Conservation (phyloP, 2,329 filamentous ascomycete species). For the Ascochyta koolunga region DNA sequence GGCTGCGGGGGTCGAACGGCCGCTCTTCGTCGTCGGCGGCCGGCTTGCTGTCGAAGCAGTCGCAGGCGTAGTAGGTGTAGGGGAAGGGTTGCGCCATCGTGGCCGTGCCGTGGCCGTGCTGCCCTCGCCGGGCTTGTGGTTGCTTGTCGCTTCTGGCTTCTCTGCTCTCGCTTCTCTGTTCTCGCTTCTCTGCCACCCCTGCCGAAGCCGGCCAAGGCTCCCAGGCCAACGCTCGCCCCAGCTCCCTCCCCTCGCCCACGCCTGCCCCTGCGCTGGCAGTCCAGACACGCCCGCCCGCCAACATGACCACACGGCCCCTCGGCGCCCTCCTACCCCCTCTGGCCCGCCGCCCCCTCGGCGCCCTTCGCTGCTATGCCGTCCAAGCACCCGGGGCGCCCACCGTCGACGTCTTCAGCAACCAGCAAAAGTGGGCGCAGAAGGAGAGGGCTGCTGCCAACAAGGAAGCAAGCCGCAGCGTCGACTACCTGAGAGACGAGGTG, state of each 20-base stretch:
- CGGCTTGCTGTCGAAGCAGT: conserved; percentile 60
- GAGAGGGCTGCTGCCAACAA: conserved; percentile 78
- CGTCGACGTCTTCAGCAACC: conserved; percentile 89
- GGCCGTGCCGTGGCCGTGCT: background rate
- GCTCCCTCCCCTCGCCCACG: background rate
- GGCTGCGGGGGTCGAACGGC: conserved; percentile 84
- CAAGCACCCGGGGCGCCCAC: conserved; percentile 77
- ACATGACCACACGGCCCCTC: conserved; percentile 39
- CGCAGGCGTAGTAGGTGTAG: conserved; percentile 69
- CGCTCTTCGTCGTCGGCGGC: conserved; percentile 71
- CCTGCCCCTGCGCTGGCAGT: background rate
- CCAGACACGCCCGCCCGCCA: background rate
- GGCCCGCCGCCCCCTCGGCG: conserved; percentile 32
- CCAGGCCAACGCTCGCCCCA: conserved; percentile 13
- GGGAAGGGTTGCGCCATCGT: conserved; percentile 64
- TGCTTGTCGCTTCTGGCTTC: too few species aligned
- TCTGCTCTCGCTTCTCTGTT: too few species aligned
- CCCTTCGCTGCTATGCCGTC: conserved; percentile 70
- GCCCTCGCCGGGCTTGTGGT: conserved; percentile 8
- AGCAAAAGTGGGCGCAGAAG: conserved; percentile 88
- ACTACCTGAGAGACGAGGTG: conserved; percentile 94
- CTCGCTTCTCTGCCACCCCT: too few species aligned
- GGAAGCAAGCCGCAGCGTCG: conserved; percentile 76
- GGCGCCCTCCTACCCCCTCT: conserved; percentile 30
- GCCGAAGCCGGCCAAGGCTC: conserved; percentile 4